Base-by-base conservation (phyloP, 2,329 filamentous ascomycete species). In the Hirsutella rhossiliensis region DNA sequence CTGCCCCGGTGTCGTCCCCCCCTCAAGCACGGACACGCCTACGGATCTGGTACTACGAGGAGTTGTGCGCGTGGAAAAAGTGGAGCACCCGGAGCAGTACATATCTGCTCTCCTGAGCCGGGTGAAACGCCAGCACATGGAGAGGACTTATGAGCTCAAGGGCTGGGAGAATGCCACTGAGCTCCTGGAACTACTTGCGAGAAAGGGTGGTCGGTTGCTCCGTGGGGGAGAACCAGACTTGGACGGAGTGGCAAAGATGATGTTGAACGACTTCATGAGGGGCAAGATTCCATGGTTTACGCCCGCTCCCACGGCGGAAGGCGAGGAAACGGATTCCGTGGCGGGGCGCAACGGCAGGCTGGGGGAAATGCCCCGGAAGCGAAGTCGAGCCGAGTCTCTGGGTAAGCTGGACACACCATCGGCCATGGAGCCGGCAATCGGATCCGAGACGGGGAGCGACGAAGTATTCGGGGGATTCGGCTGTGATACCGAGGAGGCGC, bases 201-300 rank as follows among this genome's bases (percentile, higher is more conserved):
- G 89, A 45, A 97, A 96, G 62, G 80, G 81, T 46, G 92, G 92
- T 15, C 76, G 89, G 53, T 67, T 98, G 18, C 69, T 97, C 15
- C 88, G 87, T 60, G 90, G 87, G 46, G 92, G 90, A n/a, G 92
- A 97, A 61, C 84, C 90, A 4, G 92, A 98, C 62, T 68, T 96
- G 44, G 90, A 97, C 55, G 88, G 89, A 55, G 88, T 95, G 40
- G 92, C 92, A 1, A 95, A 95, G 65, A 95, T 95, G 80, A 84
- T 98, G 1, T 68, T 98, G 47, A 97, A 95, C 56, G 92, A 98
- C 59, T 98, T 97, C 61, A 78, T 97, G 57, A 72, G 92, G 50
- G 92, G 92, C 45, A 96, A 90, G 65, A 86, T 97, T 23, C 92
- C 92, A 1, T 98, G 94, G 92, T 98, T 88, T 58, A 92, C 86